Evolutionary conservation across 2,329 filamentous ascomycete genomes (phyloP), one percentile per base, ranked within the genome.

Genomic region (Bipolaris cookei): DNA sequence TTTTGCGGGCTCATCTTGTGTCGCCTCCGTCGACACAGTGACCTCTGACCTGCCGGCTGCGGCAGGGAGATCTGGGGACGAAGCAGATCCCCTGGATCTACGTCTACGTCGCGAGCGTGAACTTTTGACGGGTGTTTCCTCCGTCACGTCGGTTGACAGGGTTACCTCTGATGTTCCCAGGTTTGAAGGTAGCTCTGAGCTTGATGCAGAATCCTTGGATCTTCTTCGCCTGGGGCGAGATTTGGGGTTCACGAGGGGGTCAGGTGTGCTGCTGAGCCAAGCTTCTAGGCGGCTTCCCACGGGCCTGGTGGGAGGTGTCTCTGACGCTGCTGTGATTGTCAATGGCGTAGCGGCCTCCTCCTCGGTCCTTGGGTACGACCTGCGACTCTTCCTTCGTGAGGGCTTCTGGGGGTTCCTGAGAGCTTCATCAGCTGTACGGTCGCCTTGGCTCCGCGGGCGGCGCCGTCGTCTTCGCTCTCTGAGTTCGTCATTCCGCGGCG

Each of bases 241-340:
- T 34, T 79, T 79, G 47, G 77, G 70, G n/a, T 84, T 82, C 45
- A 80, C 58, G 56, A 86, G 84, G 2, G 84, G 83, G 70, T 86
- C 84, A 7, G 82, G 78, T 2, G 84, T 85, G 50, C 77, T 78
- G 2, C 81, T 81, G 5, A 89, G 79, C 86, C 86, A 89, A 46
- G 85, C 83, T 71, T 88, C 84, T 23, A 89, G 82, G 45, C 84
- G 84, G 50, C 68, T 81, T 18, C 76, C 78, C 54, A 81, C 80
- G 13, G 81, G 77, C 43, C 80, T 80, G 53, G 54, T 62, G 18
- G 78, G 70, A 4, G 78, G 74, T 20, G 78, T 78, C 46, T 73
- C 56, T 32, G 61, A 51, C 23, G 56, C 39, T 23, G 61, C 57
- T 30, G 65, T 56, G 18, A 70, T 63, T 10, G 57, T 61, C 44